Evolutionary conservation across 2,329 filamentous ascomycete genomes (phyloP).

Genomic region (Teratosphaeria pseudoeucalypti): DNA sequence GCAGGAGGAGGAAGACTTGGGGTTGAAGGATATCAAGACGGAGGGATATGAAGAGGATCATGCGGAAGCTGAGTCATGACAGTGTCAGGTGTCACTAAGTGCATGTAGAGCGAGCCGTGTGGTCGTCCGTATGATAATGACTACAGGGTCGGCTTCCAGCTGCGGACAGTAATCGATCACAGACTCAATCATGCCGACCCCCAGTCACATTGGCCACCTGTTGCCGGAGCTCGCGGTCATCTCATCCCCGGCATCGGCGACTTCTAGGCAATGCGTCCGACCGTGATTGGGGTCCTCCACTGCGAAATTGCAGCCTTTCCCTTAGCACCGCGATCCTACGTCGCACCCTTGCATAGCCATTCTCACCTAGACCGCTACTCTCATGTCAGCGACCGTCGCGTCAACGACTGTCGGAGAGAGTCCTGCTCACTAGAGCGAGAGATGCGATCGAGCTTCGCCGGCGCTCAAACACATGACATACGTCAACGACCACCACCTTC

Average conservation of each 20-base stretch:
- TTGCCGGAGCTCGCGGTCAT: not conserved
- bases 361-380: not conserved
- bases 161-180: not conserved
- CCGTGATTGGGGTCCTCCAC: not conserved
- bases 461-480: not conserved
- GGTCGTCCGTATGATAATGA: not conserved
- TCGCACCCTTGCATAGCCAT: not conserved
- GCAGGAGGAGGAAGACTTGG: constrained; percentile 89
- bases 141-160: not conserved
- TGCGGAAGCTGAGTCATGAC: not conserved
- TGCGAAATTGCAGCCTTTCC: not conserved
- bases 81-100: not conserved
- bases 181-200: not conserved
- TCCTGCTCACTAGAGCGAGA: not conserved
- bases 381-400: not conserved
- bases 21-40: constrained; percentile 82
- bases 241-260: not conserved
- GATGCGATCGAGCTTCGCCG: not conserved
- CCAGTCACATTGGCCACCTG: not conserved
- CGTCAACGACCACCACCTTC: not conserved
- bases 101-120: not conserved
- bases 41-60: constrained; percentile 60
- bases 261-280: not conserved
- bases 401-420: too few relatives aligned
- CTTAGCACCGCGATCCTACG: not conserved